A percentile compares a stretch with the other conserved stretches of the same genome.
These are phyloP conservation scores for Colletotrichum liriopes DNA, from an alignment of 2,329 filamentous ascomycete genomes.

Conservation along the genomic window DNA sequence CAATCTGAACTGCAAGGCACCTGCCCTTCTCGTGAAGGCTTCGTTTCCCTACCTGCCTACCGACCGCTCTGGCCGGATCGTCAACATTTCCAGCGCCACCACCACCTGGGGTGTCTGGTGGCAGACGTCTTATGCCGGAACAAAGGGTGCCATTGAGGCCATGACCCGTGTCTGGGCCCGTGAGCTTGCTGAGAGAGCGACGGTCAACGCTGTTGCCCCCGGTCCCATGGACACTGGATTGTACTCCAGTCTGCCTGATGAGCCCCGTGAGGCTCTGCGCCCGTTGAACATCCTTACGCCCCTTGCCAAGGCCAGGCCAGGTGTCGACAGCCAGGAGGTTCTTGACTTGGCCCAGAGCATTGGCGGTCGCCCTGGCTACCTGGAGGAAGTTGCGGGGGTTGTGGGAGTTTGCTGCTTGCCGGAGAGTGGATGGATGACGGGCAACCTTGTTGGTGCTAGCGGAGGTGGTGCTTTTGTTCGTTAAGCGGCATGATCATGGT, in stretches of 20 bases:
- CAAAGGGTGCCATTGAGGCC: slow-evolving; percentile 71
- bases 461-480: slow-evolving; percentile 57
- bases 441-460: slow-evolving; percentile 79
- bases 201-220: slow-evolving; percentile 72
- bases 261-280: slow-evolving; percentile 57
- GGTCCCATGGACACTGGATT: slow-evolving; percentile 60
- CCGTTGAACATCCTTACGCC: slow-evolving; percentile 64
- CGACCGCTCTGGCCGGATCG: slow-evolving; percentile 73
- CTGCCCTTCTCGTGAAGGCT: slow-evolving; percentile 83
- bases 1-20: slow-evolving; percentile 86
- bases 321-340: slow-evolving; percentile 48
- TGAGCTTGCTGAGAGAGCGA: slow-evolving; percentile 67
- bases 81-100: slow-evolving; percentile 67
- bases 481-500: background rate
- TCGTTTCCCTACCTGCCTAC: slow-evolving; percentile 77
- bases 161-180: slow-evolving; percentile 73
- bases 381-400: slow-evolving; percentile 78
- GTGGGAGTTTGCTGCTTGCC: slow-evolving; percentile 79
- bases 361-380: slow-evolving; percentile 69
- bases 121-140: slow-evolving; percentile 62
- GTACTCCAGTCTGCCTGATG: slow-evolving; percentile 68
- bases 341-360: slow-evolving; percentile 64
- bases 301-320: slow-evolving; percentile 53
- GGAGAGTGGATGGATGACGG: slow-evolving; percentile 79
- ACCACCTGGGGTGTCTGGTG: slow-evolving; percentile 47